Evolutionary conservation across 495 filamentous ascomycete genomes (phyloP), one percentile per base, ranked within the genome.

Genomic region (Bryoglossum gracile): DNA sequence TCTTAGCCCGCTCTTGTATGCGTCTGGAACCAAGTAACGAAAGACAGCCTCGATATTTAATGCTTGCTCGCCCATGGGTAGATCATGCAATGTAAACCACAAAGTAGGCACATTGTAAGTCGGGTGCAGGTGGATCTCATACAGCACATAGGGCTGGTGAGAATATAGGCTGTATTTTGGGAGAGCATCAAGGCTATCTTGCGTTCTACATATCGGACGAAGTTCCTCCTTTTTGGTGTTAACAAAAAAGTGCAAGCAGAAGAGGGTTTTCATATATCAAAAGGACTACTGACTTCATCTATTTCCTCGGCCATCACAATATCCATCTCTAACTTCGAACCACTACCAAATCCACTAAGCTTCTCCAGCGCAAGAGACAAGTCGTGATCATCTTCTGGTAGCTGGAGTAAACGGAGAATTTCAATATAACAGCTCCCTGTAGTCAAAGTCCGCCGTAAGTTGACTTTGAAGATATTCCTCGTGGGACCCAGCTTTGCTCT

Each of bases 11-110:
- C 65, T 60, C 56, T 73, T 78, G 64, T 76, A 79, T 43, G 75
- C 70, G 35, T 76, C 64, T 11, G 87, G 85, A 46, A 91, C 84
- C 9, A 61, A 52, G 42, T 61, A 61, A 33, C 75, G 67, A 63
- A 88, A 89, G 46, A 90, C 75, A 11, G 73, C 70, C 47, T 89
- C 82, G 59, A 89, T 57, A 53, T 70, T 60, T 48, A 73, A 61
- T 4, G 68, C 52, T 24, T 58, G 47, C 44, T 74, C 70, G 36
- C 58, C 64, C 28, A 56, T 54, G 1, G 70, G 70, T 19, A 74
- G 51, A 35, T 70, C 67, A 46, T 68, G 66, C 50, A 80, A 56
- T 41, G 62, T 69, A 58, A 82, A 74, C 70, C 77, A 82, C 11
- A 83, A 67, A 32, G 77, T 77, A 51, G 72, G 81, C 55, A 68